These are phyloP conservation scores for Suillus placidus DNA, from an alignment of 768 basidiomycete species.

Conservation along the genomic window DNA sequence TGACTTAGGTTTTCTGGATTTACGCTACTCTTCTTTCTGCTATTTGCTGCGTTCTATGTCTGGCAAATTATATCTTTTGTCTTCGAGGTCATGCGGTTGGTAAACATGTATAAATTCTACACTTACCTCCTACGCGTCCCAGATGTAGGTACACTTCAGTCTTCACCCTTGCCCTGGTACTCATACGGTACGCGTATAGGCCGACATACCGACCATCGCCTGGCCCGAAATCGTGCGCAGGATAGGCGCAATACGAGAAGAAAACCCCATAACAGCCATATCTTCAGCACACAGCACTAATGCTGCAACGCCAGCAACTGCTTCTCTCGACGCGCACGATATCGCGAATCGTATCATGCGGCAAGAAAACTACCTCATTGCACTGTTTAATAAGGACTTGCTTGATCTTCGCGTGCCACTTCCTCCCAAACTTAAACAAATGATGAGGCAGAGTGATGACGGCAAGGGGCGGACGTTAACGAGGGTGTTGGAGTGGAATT, in stretches of 20 bases:
- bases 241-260: slow-evolving; percentile 86
- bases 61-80: slow-evolving; percentile 87
- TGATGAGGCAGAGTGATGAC: slow-evolving; percentile 49
- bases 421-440: slow-evolving; percentile 57
- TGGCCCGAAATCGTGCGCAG: slow-evolving; percentile 95
- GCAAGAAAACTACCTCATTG: slow-evolving; percentile 98
- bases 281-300: slow-evolving; percentile 58
- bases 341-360: slow-evolving; percentile 97
- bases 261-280: slow-evolving; percentile 89
- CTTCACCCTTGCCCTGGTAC: slow-evolving; percentile 10
- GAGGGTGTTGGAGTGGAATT: slow-evolving; percentile 94
- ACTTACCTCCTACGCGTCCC: slow-evolving; percentile 92
- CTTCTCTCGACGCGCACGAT: slow-evolving; percentile 96
- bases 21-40: slow-evolving; percentile 79
- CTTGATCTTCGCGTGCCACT: slow-evolving; percentile 86
- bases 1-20: slow-evolving; percentile 75
- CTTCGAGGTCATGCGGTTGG: slow-evolving; percentile 72
- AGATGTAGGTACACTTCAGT: slow-evolving; percentile 60
- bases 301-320: slow-evolving; percentile 66
- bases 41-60: slow-evolving; percentile 84
- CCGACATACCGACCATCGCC: slow-evolving; percentile 95
- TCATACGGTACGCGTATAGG: slow-evolving; percentile 51
- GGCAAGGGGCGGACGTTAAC: slow-evolving; percentile 83
- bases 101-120: slow-evolving; percentile 96
- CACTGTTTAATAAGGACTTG: slow-evolving; percentile 95